These are phyloP conservation scores for Fistulina hepatica DNA, from an alignment of 1,284 basidiomycete genomes.

Conservation along the genomic window DNA sequence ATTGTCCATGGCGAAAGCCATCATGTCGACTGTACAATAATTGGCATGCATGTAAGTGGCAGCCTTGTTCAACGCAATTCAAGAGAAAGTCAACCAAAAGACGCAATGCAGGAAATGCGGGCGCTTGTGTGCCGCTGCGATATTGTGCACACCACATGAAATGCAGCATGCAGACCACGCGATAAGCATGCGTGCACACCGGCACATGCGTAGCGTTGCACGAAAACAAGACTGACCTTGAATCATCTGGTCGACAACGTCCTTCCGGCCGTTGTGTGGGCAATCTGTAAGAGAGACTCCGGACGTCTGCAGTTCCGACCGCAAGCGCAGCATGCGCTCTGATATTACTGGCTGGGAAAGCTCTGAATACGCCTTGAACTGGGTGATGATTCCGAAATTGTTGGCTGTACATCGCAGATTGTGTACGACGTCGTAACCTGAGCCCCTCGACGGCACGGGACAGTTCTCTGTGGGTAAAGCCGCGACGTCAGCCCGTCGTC, in stretches of 20 bases:
- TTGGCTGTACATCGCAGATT: slow-evolving; percentile 24
- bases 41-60: too few species aligned
- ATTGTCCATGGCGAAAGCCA: slow-evolving; percentile 47
- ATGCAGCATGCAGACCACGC: too few species aligned
- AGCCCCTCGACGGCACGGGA: slow-evolving; percentile 27
- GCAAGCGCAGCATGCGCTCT: too few species aligned
- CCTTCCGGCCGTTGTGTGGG: slow-evolving; percentile 45
- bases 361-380: slow-evolving; percentile 34
- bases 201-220: too few species aligned
- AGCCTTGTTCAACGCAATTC: too few species aligned
- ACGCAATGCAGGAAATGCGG: too few species aligned
- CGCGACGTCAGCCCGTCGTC: slow-evolving; percentile 1
- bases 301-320: slow-evolving; percentile 48
- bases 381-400: slow-evolving; percentile 23
- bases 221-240: slow-evolving; percentile 34
- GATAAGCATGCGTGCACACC: too few species aligned
- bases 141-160: too few species aligned
- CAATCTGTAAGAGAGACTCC: slow-evolving; percentile 49
- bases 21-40: slow-evolving; percentile 39
- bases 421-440: slow-evolving; percentile 17
- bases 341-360: too few species aligned
- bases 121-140: too few species aligned
- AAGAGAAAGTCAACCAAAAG: too few species aligned
- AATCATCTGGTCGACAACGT: slow-evolving; percentile 44
- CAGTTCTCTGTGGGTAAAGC: slow-evolving; percentile 37